Evolutionary conservation across 1,284 basidiomycete species (phyloP).

Genomic region (Inonotus hispidus): DNA sequence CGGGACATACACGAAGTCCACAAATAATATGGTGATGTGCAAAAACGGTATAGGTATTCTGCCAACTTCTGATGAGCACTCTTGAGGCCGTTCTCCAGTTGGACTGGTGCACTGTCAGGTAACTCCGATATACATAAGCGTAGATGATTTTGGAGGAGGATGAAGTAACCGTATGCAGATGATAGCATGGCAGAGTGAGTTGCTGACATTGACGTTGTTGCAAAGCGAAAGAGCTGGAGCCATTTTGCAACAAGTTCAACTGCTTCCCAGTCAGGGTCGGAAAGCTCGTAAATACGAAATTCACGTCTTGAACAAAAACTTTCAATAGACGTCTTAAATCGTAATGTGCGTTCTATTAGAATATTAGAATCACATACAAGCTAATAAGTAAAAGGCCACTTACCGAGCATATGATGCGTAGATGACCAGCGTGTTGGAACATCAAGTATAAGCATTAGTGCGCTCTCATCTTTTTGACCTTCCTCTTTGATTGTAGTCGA

Average conservation of each 20-base stretch:
- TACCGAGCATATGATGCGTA: background rate
- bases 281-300: too few relatives aligned
- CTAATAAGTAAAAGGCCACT: too few relatives aligned
- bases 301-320: too few relatives aligned
- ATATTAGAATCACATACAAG: too few relatives aligned
- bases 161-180: too few relatives aligned
- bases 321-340: too few relatives aligned
- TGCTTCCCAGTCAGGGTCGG: conserved; percentile 25
- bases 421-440: conserved; percentile 7
- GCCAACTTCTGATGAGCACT: conserved; percentile 21
- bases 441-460: conserved; percentile 9
- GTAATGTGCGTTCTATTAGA: too few relatives aligned
- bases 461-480: background rate
- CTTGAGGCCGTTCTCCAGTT: conserved; percentile 12
- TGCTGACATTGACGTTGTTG: conserved; percentile 20
- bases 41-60: too few relatives aligned
- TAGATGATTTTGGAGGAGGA: too few relatives aligned
- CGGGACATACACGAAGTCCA: too few relatives aligned
- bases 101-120: conserved; percentile 5
- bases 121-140: conserved; percentile 13
- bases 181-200: too few relatives aligned
- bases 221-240: conserved; percentile 23
- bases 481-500: background rate
- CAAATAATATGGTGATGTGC: too few relatives aligned
- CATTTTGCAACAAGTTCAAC: conserved; percentile 21